Base-by-base conservation (phyloP, 169 alveolate genomes). In the Plasmodium inui region DNA sequence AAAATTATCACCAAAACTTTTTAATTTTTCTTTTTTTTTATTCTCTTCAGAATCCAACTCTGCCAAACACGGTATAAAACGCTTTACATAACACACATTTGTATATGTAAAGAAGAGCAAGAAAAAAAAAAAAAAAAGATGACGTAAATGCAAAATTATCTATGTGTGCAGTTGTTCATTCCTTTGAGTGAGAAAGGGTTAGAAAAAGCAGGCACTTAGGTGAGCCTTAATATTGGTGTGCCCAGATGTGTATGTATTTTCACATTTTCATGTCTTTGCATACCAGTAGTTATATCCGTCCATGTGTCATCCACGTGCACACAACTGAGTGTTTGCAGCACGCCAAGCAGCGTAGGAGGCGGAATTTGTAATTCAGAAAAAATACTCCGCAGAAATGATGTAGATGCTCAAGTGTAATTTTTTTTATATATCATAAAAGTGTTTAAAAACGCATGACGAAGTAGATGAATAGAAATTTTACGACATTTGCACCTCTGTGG, bases 21-120 rank as follows among this genome's bases (percentile, higher is more conserved):
- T 44, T 1, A 37, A n/a, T 32, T 32, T 74, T 37, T n/a, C 22
- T 22, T 32, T 74, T 74, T 79, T 79, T 79, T 79, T 79, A 39
- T 79, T 79, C 32, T 9, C 32, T 28, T 79, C 70, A 79, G 84
- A 41, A 2, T 37, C 84, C 84, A 3, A 39, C 84, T 79, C 70
- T 41, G 12, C 34, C 28, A 30, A 79, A 37, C 10, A 28, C 19
- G 84, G 84, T 79, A 79, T 79, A 41, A 79, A 79, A 79, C 55
- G 39, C 34, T 39, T 50, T 37, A 79, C 30, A 37, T 30, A 79
- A 19, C 30, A 41, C 55, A 17, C 26, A 14, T 32, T 12, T 50
- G 19, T 50, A 50, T 50, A 50, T 50, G 61, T 50, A 50, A 50
- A 50, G 57, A 46, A 46, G 26, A 50, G 61, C 61, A 50, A 50